Base-by-base conservation (phyloP, 306 rosid species). In the Quercus mongolica region DNA sequence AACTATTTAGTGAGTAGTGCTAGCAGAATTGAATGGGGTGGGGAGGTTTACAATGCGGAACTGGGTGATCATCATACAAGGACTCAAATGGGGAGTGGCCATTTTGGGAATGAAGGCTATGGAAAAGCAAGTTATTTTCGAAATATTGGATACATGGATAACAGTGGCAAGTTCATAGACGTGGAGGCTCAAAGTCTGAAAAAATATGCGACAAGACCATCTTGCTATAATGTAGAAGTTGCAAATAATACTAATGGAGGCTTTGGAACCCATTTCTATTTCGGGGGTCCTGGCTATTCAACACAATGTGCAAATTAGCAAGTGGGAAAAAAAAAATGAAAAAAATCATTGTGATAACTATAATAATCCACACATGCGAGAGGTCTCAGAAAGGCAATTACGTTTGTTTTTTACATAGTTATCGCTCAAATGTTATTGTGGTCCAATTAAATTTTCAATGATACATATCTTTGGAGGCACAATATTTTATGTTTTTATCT, bases 51-150 rank as follows among this genome's bases (percentile, higher is more conserved):
- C 17, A 75, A 75, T 41, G 3, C 56, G 12, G 6, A 41, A 5
- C 2, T 0, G 10, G 74, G 8, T 1, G 77, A 51, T 15, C 80
- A 2, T 52, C 86, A 83, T 62, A 69, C 86, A 3, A 3, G 18
- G 2, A 83, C 86, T 61, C 77, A 83, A 7, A 83, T 83, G 86
- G 86, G 86, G 35, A 83, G 86, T 20, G 70, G 83, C 23, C 83
- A 74, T 51, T 83, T 83, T 52, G 77, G 83, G 0, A 6, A 4
- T 10, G 83, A 83, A 69, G 80, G 80, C 1, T 69, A 12, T 15
- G 73, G 75, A 12, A 83, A 12, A 75, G 83, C 83, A 31, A 69
- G 80, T 28, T 78, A 18, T 79, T 5, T 83, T 10, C 9, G 74
- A 56, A 69, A 83, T 55, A 17, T 78, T 25, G 44, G 70, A n/a